Conservation (phyloP, 1,284 basidiomycete genomes). For the Xerocomus amazonicus region DNA sequence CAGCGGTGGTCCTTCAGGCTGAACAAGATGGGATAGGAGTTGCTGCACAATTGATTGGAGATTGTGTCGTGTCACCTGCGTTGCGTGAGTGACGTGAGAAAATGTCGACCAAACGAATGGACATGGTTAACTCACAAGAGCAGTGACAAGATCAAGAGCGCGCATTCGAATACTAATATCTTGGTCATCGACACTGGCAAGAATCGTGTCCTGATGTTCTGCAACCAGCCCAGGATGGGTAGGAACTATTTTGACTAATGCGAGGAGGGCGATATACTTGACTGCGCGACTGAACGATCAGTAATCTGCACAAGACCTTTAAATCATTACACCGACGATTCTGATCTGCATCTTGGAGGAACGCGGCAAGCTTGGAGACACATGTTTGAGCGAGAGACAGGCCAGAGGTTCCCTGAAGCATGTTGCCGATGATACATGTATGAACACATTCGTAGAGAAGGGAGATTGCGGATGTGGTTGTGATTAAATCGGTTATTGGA, state of each 20-base stretch:
- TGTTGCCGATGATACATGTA: conserved; percentile 96
- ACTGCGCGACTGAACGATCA: conserved; percentile 49
- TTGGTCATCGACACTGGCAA: conserved; percentile 86
- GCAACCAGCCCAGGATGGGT: conserved; percentile 89
- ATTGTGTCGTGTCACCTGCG: conserved; percentile 76
- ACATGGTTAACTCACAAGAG: conserved; percentile 64
- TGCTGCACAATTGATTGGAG: conserved; percentile 87
- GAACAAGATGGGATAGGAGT: conserved; percentile 80
- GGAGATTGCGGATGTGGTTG: conserved; percentile 93
- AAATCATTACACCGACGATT: conserved; percentile 60
- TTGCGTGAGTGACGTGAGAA: conserved; percentile 11
- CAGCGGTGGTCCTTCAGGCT: conserved; percentile 49
- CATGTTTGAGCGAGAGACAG: conserved; percentile 83
- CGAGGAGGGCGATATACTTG: conserved; percentile 94
- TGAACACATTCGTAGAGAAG: conserved; percentile 97
- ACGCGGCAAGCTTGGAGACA: conserved; percentile 90
- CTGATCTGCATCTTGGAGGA: conserved; percentile 91
- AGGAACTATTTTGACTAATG: conserved; percentile 94
- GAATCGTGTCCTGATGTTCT: conserved; percentile 89
- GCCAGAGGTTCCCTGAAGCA: conserved; percentile 83
- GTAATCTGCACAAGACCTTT: conserved; percentile 12
- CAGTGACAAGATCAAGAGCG: conserved; percentile 89
- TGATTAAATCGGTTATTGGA: conserved; percentile 92
- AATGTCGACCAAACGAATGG: neutral
- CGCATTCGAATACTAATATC: conserved; percentile 96